Evolutionary conservation across 2,329 filamentous ascomycete genomes (phyloP).

Genomic region (Elsinoe fawcettii): DNA sequence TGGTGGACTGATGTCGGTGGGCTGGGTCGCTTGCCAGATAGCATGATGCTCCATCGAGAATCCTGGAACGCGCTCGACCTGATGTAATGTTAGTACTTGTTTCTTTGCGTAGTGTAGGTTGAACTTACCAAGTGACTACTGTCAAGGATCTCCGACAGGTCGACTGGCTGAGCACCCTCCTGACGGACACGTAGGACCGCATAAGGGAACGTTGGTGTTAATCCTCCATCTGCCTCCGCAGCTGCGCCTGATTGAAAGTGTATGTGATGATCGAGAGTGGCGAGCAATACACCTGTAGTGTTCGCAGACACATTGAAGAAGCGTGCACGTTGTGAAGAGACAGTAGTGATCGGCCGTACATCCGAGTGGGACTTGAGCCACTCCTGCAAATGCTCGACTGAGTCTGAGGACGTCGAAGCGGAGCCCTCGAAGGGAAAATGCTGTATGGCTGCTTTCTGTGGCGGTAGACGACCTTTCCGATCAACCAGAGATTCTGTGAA

Average conservation of each 20-base stretch:
- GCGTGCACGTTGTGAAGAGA: conserved; percentile 40
- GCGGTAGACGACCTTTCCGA: conserved; percentile 19
- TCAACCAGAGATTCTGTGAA: conserved; percentile 35
- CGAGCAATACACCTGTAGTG: conserved; percentile 37
- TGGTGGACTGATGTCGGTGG: conserved; percentile 38
- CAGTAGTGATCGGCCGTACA: conserved; percentile 40
- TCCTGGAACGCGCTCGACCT: conserved; percentile 44
- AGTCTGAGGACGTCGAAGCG: conserved; percentile 20
- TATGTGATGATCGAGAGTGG: conserved; percentile 42
- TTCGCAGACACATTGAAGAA: conserved; percentile 43
- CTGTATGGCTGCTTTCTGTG: conserved; percentile 21
- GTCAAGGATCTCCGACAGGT: conserved; percentile 39
- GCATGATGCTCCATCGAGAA: conserved; percentile 49
- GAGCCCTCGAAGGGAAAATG: conserved; percentile 19
- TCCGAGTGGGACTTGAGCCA: conserved; percentile 39
- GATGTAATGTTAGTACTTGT: not conserved
- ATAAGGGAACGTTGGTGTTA: conserved; percentile 38
- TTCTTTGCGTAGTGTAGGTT: not conserved
- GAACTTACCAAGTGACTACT: conserved; percentile 34
- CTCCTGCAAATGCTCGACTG: conserved; percentile 28
- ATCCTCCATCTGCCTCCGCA: conserved; percentile 12
- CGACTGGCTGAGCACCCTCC: conserved; percentile 36
- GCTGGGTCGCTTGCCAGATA: conserved; percentile 42
- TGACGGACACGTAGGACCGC: conserved; percentile 44
- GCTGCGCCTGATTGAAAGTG: conserved; percentile 29